Conservation (phyloP, 805 yeast genomes). For the Metschnikowia similis region DNA sequence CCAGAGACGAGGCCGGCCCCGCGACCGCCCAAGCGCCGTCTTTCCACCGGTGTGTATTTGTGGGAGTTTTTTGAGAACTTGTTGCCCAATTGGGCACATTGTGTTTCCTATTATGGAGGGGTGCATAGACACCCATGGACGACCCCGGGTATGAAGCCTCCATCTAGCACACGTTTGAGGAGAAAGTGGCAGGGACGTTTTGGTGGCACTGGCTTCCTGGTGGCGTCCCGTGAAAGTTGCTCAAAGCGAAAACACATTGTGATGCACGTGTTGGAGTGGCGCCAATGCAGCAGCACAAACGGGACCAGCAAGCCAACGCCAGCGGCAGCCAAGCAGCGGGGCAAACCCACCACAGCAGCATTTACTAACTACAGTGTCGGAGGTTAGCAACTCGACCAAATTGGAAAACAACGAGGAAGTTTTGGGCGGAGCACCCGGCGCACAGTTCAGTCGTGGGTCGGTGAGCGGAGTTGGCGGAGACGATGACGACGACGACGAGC, state of each 20-base stretch:
- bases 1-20: too few relatives aligned
- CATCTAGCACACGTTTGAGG: not conserved
- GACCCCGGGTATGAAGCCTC: not conserved
- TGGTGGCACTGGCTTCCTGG: not conserved
- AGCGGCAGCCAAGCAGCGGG: too few relatives aligned
- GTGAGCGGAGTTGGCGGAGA: conserved; percentile 34
- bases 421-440: conserved; percentile 19
- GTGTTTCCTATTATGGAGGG: conserved; percentile 20
- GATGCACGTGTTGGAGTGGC: too few relatives aligned
- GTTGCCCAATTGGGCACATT: conserved; percentile 20
- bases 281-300: too few relatives aligned
- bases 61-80: conserved; percentile 2
- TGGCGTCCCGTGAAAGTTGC: not conserved
- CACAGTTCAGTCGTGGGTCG: conserved; percentile 21
- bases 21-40: not conserved
- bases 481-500: conserved; percentile 51
- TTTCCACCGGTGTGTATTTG: not conserved
- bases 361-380: conserved; percentile 30
- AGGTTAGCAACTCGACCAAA: conserved; percentile 35
- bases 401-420: conserved; percentile 29
- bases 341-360: not conserved
- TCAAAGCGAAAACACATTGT: not conserved
- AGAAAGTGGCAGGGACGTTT: too few relatives aligned
- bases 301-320: too few relatives aligned
- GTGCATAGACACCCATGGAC: conserved; percentile 1